Evolutionary conservation across 1,284 basidiomycete species (phyloP).

Genomic region (Rhodotorula sp.): DNA sequence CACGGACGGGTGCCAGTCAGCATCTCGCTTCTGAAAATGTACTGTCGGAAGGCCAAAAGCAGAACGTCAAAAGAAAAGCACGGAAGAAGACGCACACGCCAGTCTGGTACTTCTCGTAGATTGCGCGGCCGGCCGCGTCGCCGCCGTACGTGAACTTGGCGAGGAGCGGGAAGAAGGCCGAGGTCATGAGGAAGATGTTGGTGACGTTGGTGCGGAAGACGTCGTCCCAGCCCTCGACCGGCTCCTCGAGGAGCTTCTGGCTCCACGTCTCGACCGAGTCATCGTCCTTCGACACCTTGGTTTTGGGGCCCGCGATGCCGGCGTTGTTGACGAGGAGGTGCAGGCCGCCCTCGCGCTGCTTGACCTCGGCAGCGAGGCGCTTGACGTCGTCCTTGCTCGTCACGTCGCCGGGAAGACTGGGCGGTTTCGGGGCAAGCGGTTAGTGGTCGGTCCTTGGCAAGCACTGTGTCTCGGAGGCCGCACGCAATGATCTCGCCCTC

Average conservation of each 20-base stretch:
- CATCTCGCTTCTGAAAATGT: not conserved
- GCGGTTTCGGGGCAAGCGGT: not conserved
- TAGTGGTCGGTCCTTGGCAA: not conserved
- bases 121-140: conserved; percentile 53
- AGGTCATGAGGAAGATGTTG: conserved; percentile 66
- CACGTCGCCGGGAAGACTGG: conserved; percentile 58
- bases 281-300: conserved; percentile 61
- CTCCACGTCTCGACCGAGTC: conserved; percentile 47
- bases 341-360: conserved; percentile 63
- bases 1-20: not conserved
- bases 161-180: conserved; percentile 71
- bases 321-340: conserved; percentile 65
- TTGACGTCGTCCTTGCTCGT: conserved; percentile 68
- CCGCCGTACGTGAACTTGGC: conserved; percentile 53
- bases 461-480: conserved; percentile 1
- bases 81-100: conserved; percentile 40
- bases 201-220: conserved; percentile 53
- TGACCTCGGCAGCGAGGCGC: conserved; percentile 59
- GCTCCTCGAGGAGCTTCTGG: conserved; percentile 62
- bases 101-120: conserved; percentile 57
- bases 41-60: not conserved
- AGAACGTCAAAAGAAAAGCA: not conserved
- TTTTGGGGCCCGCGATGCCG: conserved; percentile 52
- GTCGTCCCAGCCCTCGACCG: conserved; percentile 64
- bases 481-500: conserved; percentile 51